Base-by-base conservation (phyloP, 1,284 basidiomycete species). In the Ceratobasidium papillatum region DNA sequence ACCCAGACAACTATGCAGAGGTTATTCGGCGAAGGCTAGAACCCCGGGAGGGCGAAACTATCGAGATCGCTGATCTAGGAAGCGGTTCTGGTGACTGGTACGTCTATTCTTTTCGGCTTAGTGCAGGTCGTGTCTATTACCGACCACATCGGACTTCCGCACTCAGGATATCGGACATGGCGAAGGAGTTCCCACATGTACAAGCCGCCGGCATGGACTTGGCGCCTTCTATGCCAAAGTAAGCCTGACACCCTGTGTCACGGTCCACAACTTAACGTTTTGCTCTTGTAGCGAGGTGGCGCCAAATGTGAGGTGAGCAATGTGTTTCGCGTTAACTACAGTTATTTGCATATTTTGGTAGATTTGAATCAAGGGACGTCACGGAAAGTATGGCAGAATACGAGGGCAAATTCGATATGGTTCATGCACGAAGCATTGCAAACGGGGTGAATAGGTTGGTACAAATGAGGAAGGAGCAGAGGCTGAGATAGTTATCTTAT, bases 131-230 rank as follows among this genome's bases (percentile, higher is more conserved):
- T 19, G 25, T 25, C 36, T 52, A 45, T 32, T 49, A 11, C 52
- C 52, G 52, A 56, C 27, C 52, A 56, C 30, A 56, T 56, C 52
- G 52, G 30, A 63, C 30, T 68, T 52, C 51, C 25, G 30, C 9
- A 3, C 58, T 43, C 38, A 75, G 75, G 75, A 62, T 68, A 47
- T 34, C 49, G 8, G 75, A 74, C 22, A 76, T 76, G 74, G 74
- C 75, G 4, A 62, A 38, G 19, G 65, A 47, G 38, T 76, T 59
- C 25, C 75, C 75, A 19, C 73, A 76, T 30, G 54, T 41, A 22
- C 54, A 74, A n/a, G 75, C 69, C 19, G 25, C 75, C n/a, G 75
- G 74, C 25, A 56, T 76, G 14, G 75, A 76, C 36, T 43, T 76
- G 49, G 74, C 75, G 9, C 75, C 74, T 22, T 63, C 54, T 17